These are phyloP conservation scores for Pseudoturritis turrita DNA, from an alignment of 345 rosid species.

Conservation along the genomic window DNA sequence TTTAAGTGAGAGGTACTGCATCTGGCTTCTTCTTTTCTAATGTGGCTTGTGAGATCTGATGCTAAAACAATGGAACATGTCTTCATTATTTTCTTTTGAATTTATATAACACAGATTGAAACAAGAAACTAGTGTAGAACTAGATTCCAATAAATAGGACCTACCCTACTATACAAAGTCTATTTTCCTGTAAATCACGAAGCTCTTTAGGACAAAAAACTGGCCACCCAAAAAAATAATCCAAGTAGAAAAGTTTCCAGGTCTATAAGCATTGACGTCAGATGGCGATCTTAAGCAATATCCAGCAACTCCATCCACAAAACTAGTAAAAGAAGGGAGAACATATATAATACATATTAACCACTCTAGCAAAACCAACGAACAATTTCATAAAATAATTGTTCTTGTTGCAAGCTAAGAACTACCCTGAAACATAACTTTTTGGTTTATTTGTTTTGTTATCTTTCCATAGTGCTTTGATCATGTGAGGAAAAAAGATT, in stretches of 20 bases:
- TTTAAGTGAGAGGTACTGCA: too few species aligned
- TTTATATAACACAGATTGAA: background rate
- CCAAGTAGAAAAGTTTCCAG: slow-evolving; percentile 14
- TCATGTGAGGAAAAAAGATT: too few species aligned
- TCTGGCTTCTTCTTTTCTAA: too few species aligned
- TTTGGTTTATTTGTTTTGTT: too few species aligned
- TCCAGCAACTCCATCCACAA: slow-evolving; percentile 27
- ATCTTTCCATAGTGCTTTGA: too few species aligned
- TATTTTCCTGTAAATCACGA: slow-evolving; percentile 23
- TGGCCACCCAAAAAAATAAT: slow-evolving; percentile 5
- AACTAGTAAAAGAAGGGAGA: slow-evolving; percentile 17
- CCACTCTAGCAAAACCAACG: background rate
- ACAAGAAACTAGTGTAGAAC: background rate
- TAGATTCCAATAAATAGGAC: slow-evolving; percentile 4
- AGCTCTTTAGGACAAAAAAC: slow-evolving; percentile 17
- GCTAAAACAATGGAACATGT: slow-evolving; percentile 5
- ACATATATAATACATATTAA: background rate
- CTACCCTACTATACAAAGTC: background rate
- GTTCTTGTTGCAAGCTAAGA: too few species aligned
- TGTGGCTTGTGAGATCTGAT: too few species aligned
- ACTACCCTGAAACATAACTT: too few species aligned
- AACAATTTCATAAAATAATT: background rate
- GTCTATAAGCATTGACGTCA: slow-evolving; percentile 25
- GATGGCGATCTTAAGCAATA: slow-evolving; percentile 17
- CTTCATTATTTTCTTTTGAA: slow-evolving; percentile 4